These are phyloP conservation scores for Symbiodinium pilosum DNA, from an alignment of 73 alveolate genomes.

Conservation along the genomic window DNA sequence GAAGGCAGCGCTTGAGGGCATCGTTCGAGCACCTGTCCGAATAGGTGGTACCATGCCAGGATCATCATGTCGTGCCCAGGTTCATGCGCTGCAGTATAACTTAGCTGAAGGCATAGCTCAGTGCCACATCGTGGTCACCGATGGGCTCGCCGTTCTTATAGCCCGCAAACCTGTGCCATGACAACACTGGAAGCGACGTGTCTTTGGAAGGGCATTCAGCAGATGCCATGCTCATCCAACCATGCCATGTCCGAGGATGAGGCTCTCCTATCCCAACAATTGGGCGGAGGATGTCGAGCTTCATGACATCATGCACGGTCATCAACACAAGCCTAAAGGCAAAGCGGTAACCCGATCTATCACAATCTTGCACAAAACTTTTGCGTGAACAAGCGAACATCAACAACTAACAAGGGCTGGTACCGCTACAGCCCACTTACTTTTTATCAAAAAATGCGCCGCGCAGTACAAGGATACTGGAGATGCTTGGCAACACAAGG, in stretches of 20 bases:
- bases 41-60: too few species aligned
- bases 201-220: background rate
- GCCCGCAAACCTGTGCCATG: conserved; percentile 27
- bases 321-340: conserved; percentile 62
- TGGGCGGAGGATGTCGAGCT: conserved; percentile 64
- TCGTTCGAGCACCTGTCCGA: conserved; percentile 70
- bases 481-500: too few species aligned
- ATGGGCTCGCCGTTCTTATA: conserved; percentile 55
- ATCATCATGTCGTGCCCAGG: too few species aligned
- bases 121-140: conserved; percentile 85
- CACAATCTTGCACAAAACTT: too few species aligned
- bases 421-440: too few species aligned
- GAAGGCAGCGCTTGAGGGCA: conserved; percentile 93
- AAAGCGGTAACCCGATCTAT: too few species aligned
- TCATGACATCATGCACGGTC: conserved; percentile 82
- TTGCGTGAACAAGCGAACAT: too few species aligned
- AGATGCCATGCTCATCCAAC: background rate
- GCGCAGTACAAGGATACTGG: too few species aligned
- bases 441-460: too few species aligned
- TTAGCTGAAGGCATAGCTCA: conserved; percentile 27
- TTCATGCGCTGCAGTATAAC: background rate
- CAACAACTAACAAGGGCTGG: too few species aligned
- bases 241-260: background rate
- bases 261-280: conserved; percentile 23
- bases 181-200: background rate